Evolutionary conservation across 202 grass and related monocot genomes (phyloP).

Genomic region (Hordeum pubiflorum): DNA sequence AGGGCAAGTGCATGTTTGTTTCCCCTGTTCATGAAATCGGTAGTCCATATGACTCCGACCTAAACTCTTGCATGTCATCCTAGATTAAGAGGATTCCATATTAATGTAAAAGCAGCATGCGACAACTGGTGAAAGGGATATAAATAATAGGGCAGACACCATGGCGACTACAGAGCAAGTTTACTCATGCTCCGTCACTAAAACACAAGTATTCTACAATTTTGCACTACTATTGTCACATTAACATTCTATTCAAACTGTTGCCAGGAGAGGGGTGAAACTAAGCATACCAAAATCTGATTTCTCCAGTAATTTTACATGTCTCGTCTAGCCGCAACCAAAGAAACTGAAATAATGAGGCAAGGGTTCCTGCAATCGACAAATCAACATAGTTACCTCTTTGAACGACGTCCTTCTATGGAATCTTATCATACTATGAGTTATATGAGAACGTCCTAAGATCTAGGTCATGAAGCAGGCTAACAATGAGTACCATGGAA

Average conservation of each 20-base stretch:
- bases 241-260: conserved; percentile 33
- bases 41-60: conserved; percentile 10
- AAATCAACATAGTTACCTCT: background rate
- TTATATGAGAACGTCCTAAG: background rate
- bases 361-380: conserved; percentile 25
- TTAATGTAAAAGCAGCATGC: conserved; percentile 16
- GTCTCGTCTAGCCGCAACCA: conserved; percentile 37
- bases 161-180: conserved; percentile 27
- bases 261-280: background rate
- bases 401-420: background rate
- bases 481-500: conserved; percentile 1
- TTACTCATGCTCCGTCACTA: conserved; percentile 26
- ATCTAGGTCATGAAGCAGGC: background rate
- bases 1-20: background rate
- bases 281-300: conserved; percentile 47
- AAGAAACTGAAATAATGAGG: conserved; percentile 16
- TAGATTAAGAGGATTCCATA: background rate
- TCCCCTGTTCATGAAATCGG: background rate
- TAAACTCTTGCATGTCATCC: conserved; percentile 1
- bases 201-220: conserved; percentile 35
- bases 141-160: conserved; percentile 9
- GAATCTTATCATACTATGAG: conserved; percentile 6
- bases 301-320: conserved; percentile 44
- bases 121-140: conserved; percentile 2
- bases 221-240: conserved; percentile 45